These are phyloP conservation scores for Mariannaea sp. DNA, from an alignment of 2,329 filamentous ascomycete species.

Conservation along the genomic window DNA sequence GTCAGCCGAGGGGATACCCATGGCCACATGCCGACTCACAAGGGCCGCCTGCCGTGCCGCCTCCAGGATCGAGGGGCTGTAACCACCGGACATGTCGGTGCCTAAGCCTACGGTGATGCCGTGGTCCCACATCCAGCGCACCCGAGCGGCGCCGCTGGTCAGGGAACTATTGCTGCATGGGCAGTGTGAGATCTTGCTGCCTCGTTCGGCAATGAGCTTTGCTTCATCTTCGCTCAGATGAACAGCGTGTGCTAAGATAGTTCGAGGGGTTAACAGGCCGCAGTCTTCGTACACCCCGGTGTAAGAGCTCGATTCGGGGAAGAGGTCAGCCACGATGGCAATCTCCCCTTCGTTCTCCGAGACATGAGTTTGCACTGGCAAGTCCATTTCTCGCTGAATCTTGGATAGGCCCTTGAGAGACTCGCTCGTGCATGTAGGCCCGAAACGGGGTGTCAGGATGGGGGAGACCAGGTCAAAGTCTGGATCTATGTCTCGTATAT, in stretches of 20 bases:
- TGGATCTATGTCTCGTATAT: slow-evolving; percentile 73
- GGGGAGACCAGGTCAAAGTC: slow-evolving; percentile 68
- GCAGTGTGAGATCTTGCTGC: slow-evolving; percentile 79
- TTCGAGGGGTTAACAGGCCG: slow-evolving; percentile 71
- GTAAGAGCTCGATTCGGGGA: slow-evolving; percentile 69
- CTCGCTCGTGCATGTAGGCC: slow-evolving; percentile 62
- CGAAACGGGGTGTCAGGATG: slow-evolving; percentile 78
- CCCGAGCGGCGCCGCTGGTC: slow-evolving; percentile 76
- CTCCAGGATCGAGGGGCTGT: slow-evolving; percentile 79
- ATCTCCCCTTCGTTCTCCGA: slow-evolving; percentile 81
- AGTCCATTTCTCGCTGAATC: slow-evolving; percentile 63
- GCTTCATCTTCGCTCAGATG: slow-evolving; percentile 74
- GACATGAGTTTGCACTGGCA: slow-evolving; percentile 87
- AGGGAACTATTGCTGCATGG: slow-evolving; percentile 85
- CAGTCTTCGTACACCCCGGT: slow-evolving; percentile 77
- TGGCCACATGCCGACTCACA: slow-evolving; percentile 73
- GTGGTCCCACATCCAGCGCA: slow-evolving; percentile 73
- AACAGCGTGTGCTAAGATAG: slow-evolving; percentile 84
- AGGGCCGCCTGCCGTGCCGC: slow-evolving; percentile 81
- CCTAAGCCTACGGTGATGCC: slow-evolving; percentile 84
- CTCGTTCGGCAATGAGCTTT: slow-evolving; percentile 61
- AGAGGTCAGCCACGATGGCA: slow-evolving; percentile 69
- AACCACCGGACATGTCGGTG: slow-evolving; percentile 90
- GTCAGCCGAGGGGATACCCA: slow-evolving; percentile 47
- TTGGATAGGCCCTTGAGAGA: slow-evolving; percentile 67